Conservation (phyloP, 768 basidiomycete species). For the Glaciozyma antarctica region DNA sequence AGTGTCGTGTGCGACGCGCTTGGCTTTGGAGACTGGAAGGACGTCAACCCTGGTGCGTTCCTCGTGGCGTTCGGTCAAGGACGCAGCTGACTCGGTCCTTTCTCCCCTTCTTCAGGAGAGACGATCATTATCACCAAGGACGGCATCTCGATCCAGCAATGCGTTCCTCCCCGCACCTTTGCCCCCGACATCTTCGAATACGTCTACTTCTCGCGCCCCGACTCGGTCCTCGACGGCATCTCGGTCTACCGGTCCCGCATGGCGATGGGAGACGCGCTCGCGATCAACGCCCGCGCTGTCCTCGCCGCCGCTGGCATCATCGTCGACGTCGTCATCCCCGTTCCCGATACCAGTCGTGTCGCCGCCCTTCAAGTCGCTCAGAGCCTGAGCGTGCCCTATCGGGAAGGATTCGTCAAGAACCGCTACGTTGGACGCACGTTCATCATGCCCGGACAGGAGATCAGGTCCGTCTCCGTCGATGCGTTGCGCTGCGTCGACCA, state of each 20-base stretch:
- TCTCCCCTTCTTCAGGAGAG: slow-evolving; percentile 53
- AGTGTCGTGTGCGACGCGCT: slow-evolving; percentile 91
- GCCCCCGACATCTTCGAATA: slow-evolving; percentile 98
- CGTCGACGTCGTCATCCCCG: slow-evolving; percentile 95
- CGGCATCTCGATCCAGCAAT: slow-evolving; percentile 63
- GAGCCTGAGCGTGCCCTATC: slow-evolving; percentile 75
- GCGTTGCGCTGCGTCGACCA: not conserved
- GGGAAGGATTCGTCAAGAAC: slow-evolving; percentile 98
- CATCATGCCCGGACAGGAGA: slow-evolving; percentile 98
- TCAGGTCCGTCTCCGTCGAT: slow-evolving; percentile 50
- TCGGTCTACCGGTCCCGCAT: slow-evolving; percentile 95
- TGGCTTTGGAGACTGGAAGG: slow-evolving; percentile 85
- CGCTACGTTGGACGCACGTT: slow-evolving; percentile 96
- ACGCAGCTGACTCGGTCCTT: not conserved
- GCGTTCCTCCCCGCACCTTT: slow-evolving; percentile 60
- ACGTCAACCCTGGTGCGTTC: slow-evolving; percentile 70
- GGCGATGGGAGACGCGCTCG: slow-evolving; percentile 97
- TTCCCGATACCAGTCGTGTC: slow-evolving; percentile 93
- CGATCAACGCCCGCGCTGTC: slow-evolving; percentile 70
- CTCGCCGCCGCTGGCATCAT: slow-evolving; percentile 57
- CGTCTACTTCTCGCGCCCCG: slow-evolving; percentile 95
- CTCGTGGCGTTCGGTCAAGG: slow-evolving; percentile 2
- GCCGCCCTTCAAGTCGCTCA: slow-evolving; percentile 94
- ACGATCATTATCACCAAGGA: slow-evolving; percentile 87
- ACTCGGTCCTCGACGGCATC: slow-evolving; percentile 93